Evolutionary conservation across 1,284 basidiomycete species (phyloP), one percentile per base, ranked within the genome.

Genomic region (Fomitopsis schrenkii): DNA sequence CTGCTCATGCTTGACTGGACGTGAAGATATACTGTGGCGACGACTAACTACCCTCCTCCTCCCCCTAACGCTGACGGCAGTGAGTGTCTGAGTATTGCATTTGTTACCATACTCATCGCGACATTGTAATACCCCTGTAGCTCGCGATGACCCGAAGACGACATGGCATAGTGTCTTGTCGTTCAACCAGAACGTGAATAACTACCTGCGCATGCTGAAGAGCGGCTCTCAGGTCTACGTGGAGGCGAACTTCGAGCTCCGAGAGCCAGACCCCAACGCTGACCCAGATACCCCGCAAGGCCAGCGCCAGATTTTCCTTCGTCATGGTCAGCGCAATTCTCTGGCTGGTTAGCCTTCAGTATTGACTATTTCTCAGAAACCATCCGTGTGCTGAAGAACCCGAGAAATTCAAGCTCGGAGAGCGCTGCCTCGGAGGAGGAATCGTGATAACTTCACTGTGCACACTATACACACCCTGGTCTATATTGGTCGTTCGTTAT

Each of bases 81-180:
- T 90, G 71, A 59, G 81, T 75, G 19, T 30, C 38, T 52, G 50
- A 33, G 42, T 60, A 17, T 46, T 12, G n/a, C 12, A 14, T 64
- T 55, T 55, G 15, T 28, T 17, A 26, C 1, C 28, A 10, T 33
- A 46, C 40, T 41, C 12, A 56, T 10, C 19, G 44, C 58, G 22
- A 48, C 41, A 54, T 35, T 58, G 15, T 12, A 45, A 22, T 59
- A 58, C 52, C 26, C 26, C 59, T 56, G 19, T 55, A 92, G 90
- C 82, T 61, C 83, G 86, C 55, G 70, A 75, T 12, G 77, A 81
- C 30, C 67, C 80, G 1, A 78, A 76, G 38, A 83, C 87, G 2
- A 88, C 88, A 30, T 94, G 87, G 85, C 93, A 94, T 70, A 78
- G 84, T 53, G 70, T 94, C 55, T 71, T 92, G 57, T 91, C 87